Conservation (phyloP, 495 filamentous ascomycete species). For the Glarea lozoyensis region DNA sequence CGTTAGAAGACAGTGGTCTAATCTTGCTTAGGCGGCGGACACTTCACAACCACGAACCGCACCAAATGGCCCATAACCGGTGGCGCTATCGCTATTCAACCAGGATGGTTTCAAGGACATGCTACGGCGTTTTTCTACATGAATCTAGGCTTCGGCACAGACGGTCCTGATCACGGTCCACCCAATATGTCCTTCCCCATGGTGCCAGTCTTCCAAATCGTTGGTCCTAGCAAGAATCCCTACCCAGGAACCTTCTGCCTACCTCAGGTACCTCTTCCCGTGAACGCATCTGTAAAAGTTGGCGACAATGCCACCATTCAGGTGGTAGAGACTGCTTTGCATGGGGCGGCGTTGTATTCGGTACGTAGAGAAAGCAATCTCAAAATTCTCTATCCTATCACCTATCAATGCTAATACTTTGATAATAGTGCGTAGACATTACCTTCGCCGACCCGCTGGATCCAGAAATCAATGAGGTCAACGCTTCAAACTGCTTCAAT, state of each 20-base stretch:
- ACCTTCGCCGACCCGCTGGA: constrained; percentile 68
- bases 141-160: constrained; percentile 82
- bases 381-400: neutral
- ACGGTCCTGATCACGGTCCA: constrained; percentile 48
- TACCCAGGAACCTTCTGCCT: constrained; percentile 87
- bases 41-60: constrained; percentile 69
- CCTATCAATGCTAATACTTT: neutral
- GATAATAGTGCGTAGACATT: constrained; percentile 74
- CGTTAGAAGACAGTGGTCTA: constrained; percentile 10
- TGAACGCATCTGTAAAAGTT: constrained; percentile 56
- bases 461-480: constrained; percentile 65
- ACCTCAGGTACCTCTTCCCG: constrained; percentile 81
- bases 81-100: constrained; percentile 79
- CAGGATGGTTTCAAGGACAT: constrained; percentile 93
- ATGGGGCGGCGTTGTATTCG: constrained; percentile 85
- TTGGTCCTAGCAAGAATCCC: constrained; percentile 68
- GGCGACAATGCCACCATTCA: constrained; percentile 95
- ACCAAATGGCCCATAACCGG: constrained; percentile 86
- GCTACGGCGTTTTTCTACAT: constrained; percentile 78
- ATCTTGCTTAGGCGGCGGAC: constrained; percentile 64
- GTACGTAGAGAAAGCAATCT: too few species aligned
- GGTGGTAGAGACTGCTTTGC: constrained; percentile 78
- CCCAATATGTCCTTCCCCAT: constrained; percentile 85
- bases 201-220: constrained; percentile 75
- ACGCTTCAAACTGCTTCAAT: constrained; percentile 76